Conservation (phyloP, 78 protist species). For the Dictyostelium discoideum region dicty_2.7 NC_007088.5:2089001-2089500, state of each 20-base stretch:
- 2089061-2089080: slow-evolving; percentile 70
- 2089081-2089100: slow-evolving; percentile 66
- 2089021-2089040: slow-evolving; percentile 70
- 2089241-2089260: background rate
- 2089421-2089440: slow-evolving; percentile 45
- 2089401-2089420: slow-evolving; percentile 51
- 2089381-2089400: background rate
- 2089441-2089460: slow-evolving; percentile 17
- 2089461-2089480: background rate
- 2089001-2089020: slow-evolving; percentile 39
- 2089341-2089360: background rate
- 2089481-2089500: background rate
- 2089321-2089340: slow-evolving; percentile 57
- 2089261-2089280: background rate
- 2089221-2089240: background rate
- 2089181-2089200: slow-evolving; percentile 50
- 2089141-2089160: slow-evolving; percentile 58
- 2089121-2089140: slow-evolving; percentile 66
- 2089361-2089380: background rate
- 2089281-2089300: slow-evolving; percentile 44
- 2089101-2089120: slow-evolving; percentile 53
- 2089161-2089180: slow-evolving; percentile 80
- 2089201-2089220: background rate
- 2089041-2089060: slow-evolving; percentile 54
- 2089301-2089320: slow-evolving; percentile 72